Base-by-base conservation (phyloP, 2,329 filamentous ascomycete genomes). In the Colletotrichum echinochloae region DNA sequence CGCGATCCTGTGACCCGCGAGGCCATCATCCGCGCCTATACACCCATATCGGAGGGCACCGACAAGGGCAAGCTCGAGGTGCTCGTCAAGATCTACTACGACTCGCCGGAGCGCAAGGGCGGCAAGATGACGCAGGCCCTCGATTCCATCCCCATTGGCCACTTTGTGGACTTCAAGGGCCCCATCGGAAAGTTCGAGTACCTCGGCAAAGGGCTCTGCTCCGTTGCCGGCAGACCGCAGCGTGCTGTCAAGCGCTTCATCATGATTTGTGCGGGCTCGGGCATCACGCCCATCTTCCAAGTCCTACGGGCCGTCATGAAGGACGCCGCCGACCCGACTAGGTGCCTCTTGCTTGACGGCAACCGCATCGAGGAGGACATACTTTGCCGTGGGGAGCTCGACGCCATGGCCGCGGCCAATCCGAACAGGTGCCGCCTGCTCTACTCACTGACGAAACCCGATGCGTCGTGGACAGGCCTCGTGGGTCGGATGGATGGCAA, bases 251-350 rank as follows among this genome's bases (percentile, higher is more conserved):
- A 86, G 62, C 87, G 86, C 16, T 94, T 97, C 79, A 84, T 92
- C 77, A 97, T 97, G 94, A 90, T 97, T 39, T 96, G 93, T 75
- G 95, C 88, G 18, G 95, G 95, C 7, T 93, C 89, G n/a, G 95
- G 95, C 0, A 92, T 98, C 76, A 97, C 95, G n/a, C 95, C 95
- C 0, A 93, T 97, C 73, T 96, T 90, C 79, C 93, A 96, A 77
- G 92, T 97, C 3, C 83, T 97, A 62, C 85, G 93, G 8, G 91
- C 93, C 0, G 88, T 97, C 0, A 87, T 94, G 79, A 84, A 87
- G 55, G 89, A 95, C 72, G 74, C 78, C 1, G 78, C 83, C 0
- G 93, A 95, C 76, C 74, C 79, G 11, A 96, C 93, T 0, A 82
- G 79, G 2, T 97, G 94, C 76, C 81, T 92, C 1, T 85, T 98